phyloP scores from a whole-genome alignment of 2,329 filamentous ascomycete genomes.

The Aspergillus chevalieri region DNA sequence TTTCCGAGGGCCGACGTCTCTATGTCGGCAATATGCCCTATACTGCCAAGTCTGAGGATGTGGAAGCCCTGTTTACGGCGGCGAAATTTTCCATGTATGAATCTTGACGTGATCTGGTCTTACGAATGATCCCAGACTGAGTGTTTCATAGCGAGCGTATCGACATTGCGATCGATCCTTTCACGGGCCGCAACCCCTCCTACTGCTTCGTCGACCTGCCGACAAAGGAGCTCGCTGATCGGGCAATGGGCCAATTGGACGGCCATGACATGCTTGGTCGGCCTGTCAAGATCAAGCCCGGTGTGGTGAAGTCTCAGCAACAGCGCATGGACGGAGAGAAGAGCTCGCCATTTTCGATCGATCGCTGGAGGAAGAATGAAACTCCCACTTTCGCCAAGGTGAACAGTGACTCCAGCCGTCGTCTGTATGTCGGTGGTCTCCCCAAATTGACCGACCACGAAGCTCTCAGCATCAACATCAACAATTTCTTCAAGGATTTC shows the following conservation, averaged over 20 bases:
- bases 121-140: slow-evolving; percentile 11
- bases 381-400: slow-evolving; percentile 28
- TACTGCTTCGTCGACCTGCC: slow-evolving; percentile 69
- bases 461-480: slow-evolving; percentile 37
- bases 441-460: slow-evolving; percentile 39
- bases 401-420: slow-evolving; percentile 34
- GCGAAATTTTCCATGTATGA: slow-evolving; percentile 32
- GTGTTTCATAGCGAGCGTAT: slow-evolving; percentile 47
- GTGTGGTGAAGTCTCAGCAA: slow-evolving; percentile 48
- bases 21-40: slow-evolving; percentile 54
- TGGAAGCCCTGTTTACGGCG: slow-evolving; percentile 43
- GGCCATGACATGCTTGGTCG: slow-evolving; percentile 52
- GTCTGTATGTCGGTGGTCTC: slow-evolving; percentile 45
- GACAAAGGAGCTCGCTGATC: slow-evolving; percentile 51
- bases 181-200: slow-evolving; percentile 63
- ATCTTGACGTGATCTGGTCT: neutral
- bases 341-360: slow-evolving; percentile 24
- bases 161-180: slow-evolving; percentile 63
- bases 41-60: slow-evolving; percentile 47
- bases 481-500: slow-evolving; percentile 40
- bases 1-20: slow-evolving; percentile 40
- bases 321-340: slow-evolving; percentile 13
- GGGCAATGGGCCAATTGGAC: slow-evolving; percentile 53
- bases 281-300: slow-evolving; percentile 58
- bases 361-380: slow-evolving; percentile 40